These are phyloP conservation scores for Lachancea cidri DNA, from an alignment of 805 yeast genomes.

Conservation along the genomic window DNA sequence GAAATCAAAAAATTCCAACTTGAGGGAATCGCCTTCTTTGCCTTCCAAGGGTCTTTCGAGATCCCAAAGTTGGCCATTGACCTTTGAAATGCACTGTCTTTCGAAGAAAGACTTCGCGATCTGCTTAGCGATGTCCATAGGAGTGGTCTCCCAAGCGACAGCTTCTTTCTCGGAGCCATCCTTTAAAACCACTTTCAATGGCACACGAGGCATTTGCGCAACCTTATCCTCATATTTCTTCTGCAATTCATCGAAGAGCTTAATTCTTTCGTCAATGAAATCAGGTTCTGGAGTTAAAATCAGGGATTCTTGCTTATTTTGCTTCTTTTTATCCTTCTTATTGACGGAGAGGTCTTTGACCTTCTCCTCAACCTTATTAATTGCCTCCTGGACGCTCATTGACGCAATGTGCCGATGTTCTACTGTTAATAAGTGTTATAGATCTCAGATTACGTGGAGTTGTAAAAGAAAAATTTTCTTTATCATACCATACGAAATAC, in stretches of 20 bases:
- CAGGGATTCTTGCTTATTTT: constrained; percentile 40
- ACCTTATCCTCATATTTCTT: constrained; percentile 68
- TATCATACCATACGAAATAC: neutral
- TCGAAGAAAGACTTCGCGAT: constrained; percentile 87
- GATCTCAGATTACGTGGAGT: neutral
- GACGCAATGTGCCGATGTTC: neutral
- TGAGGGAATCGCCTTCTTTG: constrained; percentile 37
- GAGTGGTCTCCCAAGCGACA: constrained; percentile 83
- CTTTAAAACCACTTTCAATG: constrained; percentile 75
- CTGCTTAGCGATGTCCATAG: constrained; percentile 74
- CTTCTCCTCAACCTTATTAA: constrained; percentile 18
- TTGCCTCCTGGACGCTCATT: constrained; percentile 19
- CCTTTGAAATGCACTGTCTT: constrained; percentile 85
- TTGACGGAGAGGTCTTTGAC: constrained; percentile 37
- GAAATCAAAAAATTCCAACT: constrained; percentile 80
- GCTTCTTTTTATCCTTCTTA: constrained; percentile 34
- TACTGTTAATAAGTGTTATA: neutral
- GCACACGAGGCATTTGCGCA: constrained; percentile 54
- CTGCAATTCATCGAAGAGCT: constrained; percentile 74
- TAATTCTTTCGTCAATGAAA: constrained; percentile 73
- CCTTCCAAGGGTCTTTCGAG: constrained; percentile 87
- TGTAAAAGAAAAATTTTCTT: neutral
- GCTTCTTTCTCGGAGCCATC: constrained; percentile 82
- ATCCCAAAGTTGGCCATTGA: constrained; percentile 91
- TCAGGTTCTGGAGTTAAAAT: constrained; percentile 74